Evolutionary conservation across 345 rosid species (phyloP).

Genomic region (Eucalyptus dawsonii): DNA sequence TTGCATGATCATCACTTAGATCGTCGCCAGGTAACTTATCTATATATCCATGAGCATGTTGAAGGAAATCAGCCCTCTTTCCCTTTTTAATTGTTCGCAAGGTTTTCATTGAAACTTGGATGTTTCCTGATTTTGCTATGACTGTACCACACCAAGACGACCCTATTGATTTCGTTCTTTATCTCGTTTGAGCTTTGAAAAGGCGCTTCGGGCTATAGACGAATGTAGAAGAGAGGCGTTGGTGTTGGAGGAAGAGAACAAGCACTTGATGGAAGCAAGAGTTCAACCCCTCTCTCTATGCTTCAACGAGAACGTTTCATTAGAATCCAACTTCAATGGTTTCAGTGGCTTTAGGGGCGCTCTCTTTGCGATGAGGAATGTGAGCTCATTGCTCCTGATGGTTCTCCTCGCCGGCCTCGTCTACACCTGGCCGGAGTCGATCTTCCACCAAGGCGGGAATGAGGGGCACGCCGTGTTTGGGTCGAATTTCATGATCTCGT

Average conservation of each 20-base stretch:
- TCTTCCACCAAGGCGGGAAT: slow-evolving; percentile 1
- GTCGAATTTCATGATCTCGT: slow-evolving; percentile 38
- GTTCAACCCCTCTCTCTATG: slow-evolving; percentile 8
- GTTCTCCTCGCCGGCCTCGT: slow-evolving; percentile 52
- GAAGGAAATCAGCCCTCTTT: not conserved
- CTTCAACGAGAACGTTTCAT: slow-evolving; percentile 3
- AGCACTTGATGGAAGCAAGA: slow-evolving; percentile 19
- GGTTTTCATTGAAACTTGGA: not conserved
- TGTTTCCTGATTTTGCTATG: not conserved
- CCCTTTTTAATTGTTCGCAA: not conserved
- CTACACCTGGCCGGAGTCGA: slow-evolving; percentile 28
- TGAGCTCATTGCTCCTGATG: slow-evolving; percentile 47
- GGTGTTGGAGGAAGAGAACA: slow-evolving; percentile 32
- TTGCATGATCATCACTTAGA: slow-evolving; percentile 5
- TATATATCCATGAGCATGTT: not conserved
- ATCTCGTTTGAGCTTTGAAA: not conserved
- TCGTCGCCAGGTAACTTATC: slow-evolving; percentile 30
- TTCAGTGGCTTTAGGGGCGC: slow-evolving; percentile 80
- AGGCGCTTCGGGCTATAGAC: slow-evolving; percentile 29
- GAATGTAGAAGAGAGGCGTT: slow-evolving; percentile 30
- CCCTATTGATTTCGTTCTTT: not conserved
- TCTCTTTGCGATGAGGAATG: slow-evolving; percentile 63
- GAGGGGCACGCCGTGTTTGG: slow-evolving; percentile 14
- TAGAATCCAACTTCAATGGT: slow-evolving; percentile 40
- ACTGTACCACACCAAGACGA: not conserved